Percentiles rank a stretch among this genome's conserved stretches.
Evolutionary conservation across 2,329 filamentous ascomycete genomes (phyloP).

Genomic region (Dactylellina leptospora): DNA sequence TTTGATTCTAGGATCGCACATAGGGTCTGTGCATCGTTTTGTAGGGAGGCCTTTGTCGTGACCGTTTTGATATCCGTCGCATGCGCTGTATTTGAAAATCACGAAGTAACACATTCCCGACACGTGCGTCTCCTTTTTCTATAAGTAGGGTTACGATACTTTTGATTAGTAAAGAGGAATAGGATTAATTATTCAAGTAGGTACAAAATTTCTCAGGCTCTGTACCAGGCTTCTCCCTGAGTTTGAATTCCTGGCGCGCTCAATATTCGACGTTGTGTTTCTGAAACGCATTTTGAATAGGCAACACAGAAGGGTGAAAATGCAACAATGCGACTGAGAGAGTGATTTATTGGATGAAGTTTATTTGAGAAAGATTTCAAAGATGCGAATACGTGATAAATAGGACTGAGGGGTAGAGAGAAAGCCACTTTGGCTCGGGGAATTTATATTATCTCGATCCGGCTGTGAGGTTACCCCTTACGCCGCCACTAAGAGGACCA

Average conservation of each 20-base stretch:
- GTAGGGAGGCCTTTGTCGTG: constrained; percentile 19
- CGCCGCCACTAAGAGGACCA: background rate
- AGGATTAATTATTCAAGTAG: no score
- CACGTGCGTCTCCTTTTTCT: constrained; percentile 11
- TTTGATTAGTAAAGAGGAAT: no score
- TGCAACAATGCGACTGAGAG: constrained; percentile 20
- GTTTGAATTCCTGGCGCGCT: constrained; percentile 12
- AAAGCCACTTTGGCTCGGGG: no score
- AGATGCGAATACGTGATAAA: no score
- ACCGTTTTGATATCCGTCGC: constrained; percentile 37
- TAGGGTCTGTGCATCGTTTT: constrained; percentile 21
- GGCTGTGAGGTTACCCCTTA: no score
- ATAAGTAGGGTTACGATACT: no score
- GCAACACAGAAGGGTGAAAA: constrained; percentile 32
- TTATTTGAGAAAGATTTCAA: no score
- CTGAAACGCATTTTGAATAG: constrained; percentile 15
- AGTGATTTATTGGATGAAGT: background rate
- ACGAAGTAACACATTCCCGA: constrained; percentile 35
- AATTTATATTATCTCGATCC: no score
- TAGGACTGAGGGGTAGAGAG: no score
- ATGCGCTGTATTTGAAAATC: constrained; percentile 20
- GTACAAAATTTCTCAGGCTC: no score
- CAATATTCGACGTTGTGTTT: background rate
- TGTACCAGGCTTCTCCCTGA: constrained; percentile 5
- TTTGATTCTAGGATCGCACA: constrained; percentile 19